These are phyloP conservation scores for Micromonas commoda DNA, from an alignment of 139 green algal species.

Conservation along the genomic window DNA sequence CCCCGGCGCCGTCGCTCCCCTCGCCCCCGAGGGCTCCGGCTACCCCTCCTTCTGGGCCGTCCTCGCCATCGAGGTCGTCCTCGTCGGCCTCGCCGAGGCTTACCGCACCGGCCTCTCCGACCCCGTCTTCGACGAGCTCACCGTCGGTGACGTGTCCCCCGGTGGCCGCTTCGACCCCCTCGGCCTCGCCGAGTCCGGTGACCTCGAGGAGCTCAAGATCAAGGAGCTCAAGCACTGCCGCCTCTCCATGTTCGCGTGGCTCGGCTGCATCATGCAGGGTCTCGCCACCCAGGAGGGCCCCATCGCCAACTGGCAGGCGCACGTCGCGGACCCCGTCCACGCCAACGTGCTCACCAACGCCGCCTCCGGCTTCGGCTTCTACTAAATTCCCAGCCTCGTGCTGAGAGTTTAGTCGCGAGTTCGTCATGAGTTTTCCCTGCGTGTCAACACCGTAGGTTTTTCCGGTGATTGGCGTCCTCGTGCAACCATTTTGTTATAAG, in stretches of 20 bases:
- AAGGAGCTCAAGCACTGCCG: constrained; percentile 39
- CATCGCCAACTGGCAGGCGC: constrained; percentile 34
- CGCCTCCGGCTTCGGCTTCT: constrained; percentile 25
- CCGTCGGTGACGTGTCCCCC: constrained; percentile 29
- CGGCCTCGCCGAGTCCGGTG: constrained; percentile 24
- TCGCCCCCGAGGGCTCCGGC: constrained; percentile 31
- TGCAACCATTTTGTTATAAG: neutral
- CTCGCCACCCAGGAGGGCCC: constrained; percentile 34
- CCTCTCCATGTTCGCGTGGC: constrained; percentile 37
- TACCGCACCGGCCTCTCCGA: constrained; percentile 28
- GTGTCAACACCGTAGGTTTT: neutral
- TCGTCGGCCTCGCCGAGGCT: constrained; percentile 28
- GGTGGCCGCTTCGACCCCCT: constrained; percentile 34
- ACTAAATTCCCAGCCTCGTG: constrained; percentile 9
- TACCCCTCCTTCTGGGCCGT: constrained; percentile 33
- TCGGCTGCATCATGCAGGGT: constrained; percentile 35
- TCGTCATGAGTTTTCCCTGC: neutral
- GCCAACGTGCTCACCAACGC: constrained; percentile 29
- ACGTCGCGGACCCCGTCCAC: constrained; percentile 35
- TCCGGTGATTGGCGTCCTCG: neutral
- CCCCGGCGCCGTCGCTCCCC: constrained; percentile 30
- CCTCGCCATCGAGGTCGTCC: constrained; percentile 26
- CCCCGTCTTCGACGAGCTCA: constrained; percentile 25
- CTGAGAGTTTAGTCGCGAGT: neutral
- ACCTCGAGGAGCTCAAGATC: constrained; percentile 36